These are phyloP conservation scores for Trichoderma sp. DNA, from an alignment of 2,329 filamentous ascomycete species.

Conservation along the genomic window DNA sequence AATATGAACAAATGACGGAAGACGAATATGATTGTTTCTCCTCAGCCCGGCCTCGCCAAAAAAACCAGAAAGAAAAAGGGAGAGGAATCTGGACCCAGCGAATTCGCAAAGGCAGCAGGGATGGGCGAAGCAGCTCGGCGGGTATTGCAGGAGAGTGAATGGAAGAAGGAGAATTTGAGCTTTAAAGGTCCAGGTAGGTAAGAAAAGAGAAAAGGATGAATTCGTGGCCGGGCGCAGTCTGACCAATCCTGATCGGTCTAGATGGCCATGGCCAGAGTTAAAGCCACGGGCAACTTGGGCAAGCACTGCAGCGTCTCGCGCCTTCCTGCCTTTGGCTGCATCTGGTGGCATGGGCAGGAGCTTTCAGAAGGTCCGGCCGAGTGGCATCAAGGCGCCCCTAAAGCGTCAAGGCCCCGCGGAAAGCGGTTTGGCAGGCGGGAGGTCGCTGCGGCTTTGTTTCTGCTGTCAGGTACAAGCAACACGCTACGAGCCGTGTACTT, in stretches of 20 bases:
- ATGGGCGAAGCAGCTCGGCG: not conserved
- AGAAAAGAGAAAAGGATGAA: not conserved
- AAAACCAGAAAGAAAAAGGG: constrained; percentile 7
- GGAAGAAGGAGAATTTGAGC: not conserved
- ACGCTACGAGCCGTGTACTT: not conserved
- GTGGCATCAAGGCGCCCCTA: not conserved
- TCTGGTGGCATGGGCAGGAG: constrained; percentile 20
- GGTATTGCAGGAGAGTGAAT: not conserved
- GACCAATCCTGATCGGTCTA: constrained; percentile 15
- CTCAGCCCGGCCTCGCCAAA: not conserved
- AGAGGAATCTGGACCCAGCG: not conserved
- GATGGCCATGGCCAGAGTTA: not conserved
- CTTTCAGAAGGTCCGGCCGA: not conserved
- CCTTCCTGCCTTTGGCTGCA: constrained; percentile 6
- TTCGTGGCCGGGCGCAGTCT: not conserved
- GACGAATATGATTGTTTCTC: not conserved
- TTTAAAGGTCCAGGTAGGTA: no score
- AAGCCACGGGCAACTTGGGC: constrained; percentile 13
- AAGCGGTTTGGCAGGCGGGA: constrained; percentile 3
- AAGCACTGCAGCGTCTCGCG: not conserved
- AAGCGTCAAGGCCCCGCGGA: not conserved
- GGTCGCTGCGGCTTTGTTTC: not conserved
- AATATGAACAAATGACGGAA: not conserved
- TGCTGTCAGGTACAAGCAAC: not conserved
- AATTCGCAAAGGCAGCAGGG: constrained; percentile 3